Percentiles rank a stretch among this genome's conserved stretches.
Conservation (phyloP, 2,329 filamentous ascomycete species). For the Atkinsonella texensis region DNA sequence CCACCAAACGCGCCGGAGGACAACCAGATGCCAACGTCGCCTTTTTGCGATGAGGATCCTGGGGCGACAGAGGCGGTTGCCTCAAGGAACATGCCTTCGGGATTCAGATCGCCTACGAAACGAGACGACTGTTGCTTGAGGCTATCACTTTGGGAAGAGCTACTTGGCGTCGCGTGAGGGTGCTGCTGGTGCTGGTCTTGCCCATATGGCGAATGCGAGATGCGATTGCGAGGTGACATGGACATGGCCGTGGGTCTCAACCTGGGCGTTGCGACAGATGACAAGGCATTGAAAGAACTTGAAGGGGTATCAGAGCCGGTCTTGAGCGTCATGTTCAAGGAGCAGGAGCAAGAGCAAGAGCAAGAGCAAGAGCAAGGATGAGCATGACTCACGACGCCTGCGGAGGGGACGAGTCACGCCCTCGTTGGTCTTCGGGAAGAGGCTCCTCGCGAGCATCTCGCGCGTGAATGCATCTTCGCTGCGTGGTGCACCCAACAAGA, state of each 20-base stretch:
- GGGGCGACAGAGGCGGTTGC: constrained; percentile 28
- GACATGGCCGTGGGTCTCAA: background rate
- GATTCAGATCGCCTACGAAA: constrained; percentile 48
- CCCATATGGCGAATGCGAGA: background rate
- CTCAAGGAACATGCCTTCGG: constrained; percentile 47
- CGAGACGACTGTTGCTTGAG: constrained; percentile 23
- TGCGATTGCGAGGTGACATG: background rate
- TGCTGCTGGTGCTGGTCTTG: background rate
- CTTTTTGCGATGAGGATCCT: constrained; percentile 29
- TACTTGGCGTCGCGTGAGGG: background rate
- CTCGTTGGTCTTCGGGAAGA: constrained; percentile 14
- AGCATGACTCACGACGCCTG: constrained; percentile 18
- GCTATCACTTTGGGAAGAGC: background rate
- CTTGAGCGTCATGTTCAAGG: background rate
- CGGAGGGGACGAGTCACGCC: constrained; percentile 15
- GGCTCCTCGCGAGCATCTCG: constrained; percentile 21
- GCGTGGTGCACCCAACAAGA: constrained; percentile 2
- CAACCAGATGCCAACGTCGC: constrained; percentile 46
- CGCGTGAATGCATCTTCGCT: constrained; percentile 34
- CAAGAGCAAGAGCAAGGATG: background rate
- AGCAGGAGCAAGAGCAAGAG: background rate
- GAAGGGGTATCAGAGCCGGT: background rate
- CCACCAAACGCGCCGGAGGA: constrained; percentile 17
- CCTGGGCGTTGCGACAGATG: constrained; percentile 1
- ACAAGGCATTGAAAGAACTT: background rate